These are phyloP conservation scores for Aquilaria agallochum DNA, from an alignment of 441 rosid genomes.

Conservation along the genomic window DNA sequence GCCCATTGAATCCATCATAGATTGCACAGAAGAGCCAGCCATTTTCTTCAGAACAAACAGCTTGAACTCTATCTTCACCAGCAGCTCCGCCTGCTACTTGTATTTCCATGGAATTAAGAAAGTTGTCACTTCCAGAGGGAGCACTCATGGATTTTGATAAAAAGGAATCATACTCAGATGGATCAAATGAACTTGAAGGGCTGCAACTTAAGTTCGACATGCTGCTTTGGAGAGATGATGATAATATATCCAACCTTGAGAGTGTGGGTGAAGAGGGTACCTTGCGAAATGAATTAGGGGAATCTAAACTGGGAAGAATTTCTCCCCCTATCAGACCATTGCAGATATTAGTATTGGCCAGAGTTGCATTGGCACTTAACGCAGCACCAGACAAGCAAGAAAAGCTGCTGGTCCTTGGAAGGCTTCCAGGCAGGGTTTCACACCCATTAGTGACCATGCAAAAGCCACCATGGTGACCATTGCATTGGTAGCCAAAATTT, in stretches of 20 bases:
- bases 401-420: constrained; percentile 61
- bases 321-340: constrained; percentile 84
- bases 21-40: constrained; percentile 92
- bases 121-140: constrained; percentile 67
- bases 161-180: constrained; percentile 62
- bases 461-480: constrained; percentile 20
- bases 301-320: constrained; percentile 83
- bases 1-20: constrained; percentile 91
- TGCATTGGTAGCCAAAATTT: constrained; percentile 91
- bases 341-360: constrained; percentile 91
- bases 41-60: constrained; percentile 93
- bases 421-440: constrained; percentile 30
- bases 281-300: constrained; percentile 79
- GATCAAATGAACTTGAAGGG: constrained; percentile 48
- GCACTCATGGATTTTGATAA: constrained; percentile 47
- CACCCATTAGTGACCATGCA: constrained; percentile 28
- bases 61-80: constrained; percentile 97
- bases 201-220: constrained; percentile 80
- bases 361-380: constrained; percentile 87
- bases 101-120: constrained; percentile 66
- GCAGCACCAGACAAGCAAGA: constrained; percentile 95
- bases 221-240: constrained; percentile 79
- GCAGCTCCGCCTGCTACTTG: constrained; percentile 99
- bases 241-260: constrained; percentile 72
- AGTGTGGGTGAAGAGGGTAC: constrained; percentile 73